Base-by-base conservation (phyloP, 371 early-diverging fungal species). In the Rhizomucor miehei region DNA sequence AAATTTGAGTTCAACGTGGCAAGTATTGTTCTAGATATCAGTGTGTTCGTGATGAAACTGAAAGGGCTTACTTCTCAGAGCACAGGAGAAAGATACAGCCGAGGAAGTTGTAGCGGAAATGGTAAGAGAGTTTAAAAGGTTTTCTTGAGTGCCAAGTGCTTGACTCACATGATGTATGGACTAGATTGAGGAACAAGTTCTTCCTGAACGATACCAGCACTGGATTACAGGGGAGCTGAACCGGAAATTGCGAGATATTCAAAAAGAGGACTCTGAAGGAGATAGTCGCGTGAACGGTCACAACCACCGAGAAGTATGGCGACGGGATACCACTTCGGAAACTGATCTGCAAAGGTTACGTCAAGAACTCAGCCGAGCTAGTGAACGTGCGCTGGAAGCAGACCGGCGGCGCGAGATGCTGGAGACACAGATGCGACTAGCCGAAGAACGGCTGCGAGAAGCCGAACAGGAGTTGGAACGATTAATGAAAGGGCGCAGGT, bases 31-130 rank as follows among this genome's bases (percentile, higher is more conserved):
- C 45, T 21, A 17, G 34, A 38, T 19, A 40, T 14, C 23, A 24
- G 19, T 6, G 38, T 16, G 13, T 54, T n/a, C 14, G 16, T 54
- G 17, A 34, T 29, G 19, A 29, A 29, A 8, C 3, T 29, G 29
- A 29, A 5, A 8, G 8, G 3, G 29, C 29, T 29, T 29, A 29
- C 29, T 29, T 29, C 5, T 29, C 3, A 19, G 14, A 19, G 13
- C 8, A 24, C 37, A 64, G 67, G 86, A 90, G 37, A 85, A 82
- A 6, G 96, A 95, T 57, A 94, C 94, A 6, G 92, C 94, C 1
- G 94, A 93, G 53, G 88, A 89, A 59, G 93, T 95, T 8, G 91
- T 92, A 9, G 85, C 82, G 38, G 96, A 95, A 68, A 94, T 95
- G 93, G 89, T 66, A 73, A 21, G 40, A 0, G 25, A 43, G 5